Evolutionary conservation across 169 alveolate genomes (phyloP), one percentile per base, ranked within the genome.

Genomic region (Theileria sp.): DNA sequence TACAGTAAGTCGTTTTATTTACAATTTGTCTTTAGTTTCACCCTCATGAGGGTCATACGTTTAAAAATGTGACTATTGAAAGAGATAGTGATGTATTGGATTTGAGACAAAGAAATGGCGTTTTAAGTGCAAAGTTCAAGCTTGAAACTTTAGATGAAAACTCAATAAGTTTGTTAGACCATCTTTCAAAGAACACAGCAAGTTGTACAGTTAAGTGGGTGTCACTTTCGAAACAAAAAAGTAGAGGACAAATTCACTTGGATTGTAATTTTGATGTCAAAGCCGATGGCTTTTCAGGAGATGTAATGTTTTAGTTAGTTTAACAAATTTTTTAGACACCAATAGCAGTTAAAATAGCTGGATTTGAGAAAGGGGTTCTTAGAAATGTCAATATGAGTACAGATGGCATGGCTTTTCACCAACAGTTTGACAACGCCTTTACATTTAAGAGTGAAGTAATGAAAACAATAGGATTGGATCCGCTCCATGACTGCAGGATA

Each of bases 201-300:
- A 77, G 65, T 30, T 83, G 89, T 36, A 67, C 69, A 36, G 86
- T 83, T 21, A 83, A 77, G 49, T 83, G 89, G 89, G 78, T 77
- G 15, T 75, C 89, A 15, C 74, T 19, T 5, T 68, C 81, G 0
- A 73, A 81, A 26, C 79, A 54, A 21, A n/a, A 74, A 70, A 25
- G 69, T 73, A 9, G 60, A 68, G 60, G 77, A 56, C 70, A 80
- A 75, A 30, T 83, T 77, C 82, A 83, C 70, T 0, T 32, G 56
- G 69, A 83, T 21, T 74, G 80, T 74, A 60, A 51, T 75, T 74
- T 74, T 7, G 72, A 74, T 30, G 60, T 54, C 10, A 74, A 74
- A 28, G 70, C 72, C 7, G 38, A 74, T 23, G 80, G 72, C 0
- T 74, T 58, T 30, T 17, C 68, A 17, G 80, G 72, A 60, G 72